Conservation (phyloP, 352 stramenopile species). For the Thraustotheca clavata region DNA sequence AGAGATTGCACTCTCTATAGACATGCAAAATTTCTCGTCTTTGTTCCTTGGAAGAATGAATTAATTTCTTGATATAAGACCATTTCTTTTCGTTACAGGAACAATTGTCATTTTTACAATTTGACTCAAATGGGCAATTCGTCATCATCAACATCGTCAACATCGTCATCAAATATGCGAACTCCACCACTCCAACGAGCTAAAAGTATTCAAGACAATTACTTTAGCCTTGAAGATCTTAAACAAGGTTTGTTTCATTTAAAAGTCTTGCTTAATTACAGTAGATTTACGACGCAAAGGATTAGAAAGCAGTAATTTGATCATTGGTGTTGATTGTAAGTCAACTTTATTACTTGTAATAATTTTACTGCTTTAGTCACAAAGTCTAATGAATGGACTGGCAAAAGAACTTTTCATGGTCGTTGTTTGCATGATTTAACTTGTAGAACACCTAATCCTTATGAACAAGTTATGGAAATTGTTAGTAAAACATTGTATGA, state of each 20-base stretch:
- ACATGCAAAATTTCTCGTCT: no score
- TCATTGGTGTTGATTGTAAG: slow-evolving; percentile 81
- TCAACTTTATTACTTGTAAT: slow-evolving; percentile 40
- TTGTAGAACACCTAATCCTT: slow-evolving; percentile 51
- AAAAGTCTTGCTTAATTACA: background rate
- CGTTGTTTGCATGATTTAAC: slow-evolving; percentile 60
- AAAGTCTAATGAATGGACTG: slow-evolving; percentile 86
- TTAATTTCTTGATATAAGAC: background rate
- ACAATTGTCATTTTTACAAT: background rate
- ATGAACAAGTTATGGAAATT: slow-evolving; percentile 79
- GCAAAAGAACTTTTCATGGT: slow-evolving; percentile 68
- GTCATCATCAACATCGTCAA: background rate
- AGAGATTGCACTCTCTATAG: no score
- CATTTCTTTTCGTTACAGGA: background rate
- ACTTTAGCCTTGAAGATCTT: slow-evolving; percentile 18
- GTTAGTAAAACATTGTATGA: slow-evolving; percentile 59
- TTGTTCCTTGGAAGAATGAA: no score
- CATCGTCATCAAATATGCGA: background rate
- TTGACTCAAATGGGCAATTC: background rate
- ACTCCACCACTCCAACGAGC: background rate
- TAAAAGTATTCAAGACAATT: slow-evolving; percentile 17
- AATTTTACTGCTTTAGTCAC: slow-evolving; percentile 57
- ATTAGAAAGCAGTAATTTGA: slow-evolving; percentile 80
- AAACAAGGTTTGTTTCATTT: slow-evolving; percentile 1
- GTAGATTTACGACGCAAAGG: slow-evolving; percentile 56